Evolutionary conservation across 1,284 basidiomycete genomes (phyloP).

Genomic region (Sporisorium graminicola): DNA sequence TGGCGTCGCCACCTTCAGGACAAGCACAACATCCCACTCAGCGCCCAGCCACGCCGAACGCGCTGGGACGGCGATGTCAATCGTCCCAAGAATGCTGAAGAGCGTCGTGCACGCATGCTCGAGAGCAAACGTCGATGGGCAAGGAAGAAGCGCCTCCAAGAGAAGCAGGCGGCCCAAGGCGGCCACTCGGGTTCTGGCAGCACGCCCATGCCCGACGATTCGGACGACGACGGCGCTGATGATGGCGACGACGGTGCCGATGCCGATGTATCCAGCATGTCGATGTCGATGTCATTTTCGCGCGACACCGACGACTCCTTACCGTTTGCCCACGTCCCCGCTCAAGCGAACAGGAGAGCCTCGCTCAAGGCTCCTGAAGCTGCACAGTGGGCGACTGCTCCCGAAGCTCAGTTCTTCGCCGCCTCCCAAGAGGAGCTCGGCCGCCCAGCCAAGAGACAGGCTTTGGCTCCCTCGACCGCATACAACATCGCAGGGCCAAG

Average conservation of each 20-base stretch:
- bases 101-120: constrained; percentile 72
- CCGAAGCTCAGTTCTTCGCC: constrained; percentile 20
- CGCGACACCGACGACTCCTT: constrained; percentile 20
- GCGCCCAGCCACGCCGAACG: constrained; percentile 72
- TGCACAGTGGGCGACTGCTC: constrained; percentile 11
- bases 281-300: constrained; percentile 41
- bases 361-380: constrained; percentile 18
- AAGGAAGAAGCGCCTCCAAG: constrained; percentile 71
- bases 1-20: constrained; percentile 74
- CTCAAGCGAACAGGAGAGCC: constrained; percentile 14
- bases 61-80: constrained; percentile 74
- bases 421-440: constrained; percentile 21
- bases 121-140: constrained; percentile 74
- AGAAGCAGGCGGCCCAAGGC: constrained; percentile 54
- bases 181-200: constrained; percentile 29
- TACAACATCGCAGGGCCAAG: constrained; percentile 38
- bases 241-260: constrained; percentile 43
- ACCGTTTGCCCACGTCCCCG: constrained; percentile 9
- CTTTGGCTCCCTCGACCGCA: constrained; percentile 26
- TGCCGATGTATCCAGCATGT: constrained; percentile 45
- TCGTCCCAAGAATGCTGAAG: constrained; percentile 72
- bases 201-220: constrained; percentile 34
- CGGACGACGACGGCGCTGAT: constrained; percentile 31
- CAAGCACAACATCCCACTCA: constrained; percentile 74
- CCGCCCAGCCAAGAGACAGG: constrained; percentile 29